Conservation (phyloP, 106 monocot genomes). For the Phalaenopsis aphrodite region DNA sequence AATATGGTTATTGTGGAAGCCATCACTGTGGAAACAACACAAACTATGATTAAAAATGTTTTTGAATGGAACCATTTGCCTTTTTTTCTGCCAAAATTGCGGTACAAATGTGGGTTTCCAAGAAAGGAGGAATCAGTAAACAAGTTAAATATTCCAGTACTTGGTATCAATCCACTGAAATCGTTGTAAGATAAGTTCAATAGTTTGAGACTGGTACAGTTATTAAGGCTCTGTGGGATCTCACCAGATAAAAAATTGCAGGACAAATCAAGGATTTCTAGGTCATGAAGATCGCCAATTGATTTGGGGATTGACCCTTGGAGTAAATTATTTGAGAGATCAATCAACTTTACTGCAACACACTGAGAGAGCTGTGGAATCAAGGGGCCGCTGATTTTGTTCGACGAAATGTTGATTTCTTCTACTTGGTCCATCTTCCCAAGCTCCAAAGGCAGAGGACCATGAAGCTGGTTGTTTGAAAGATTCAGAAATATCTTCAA, state of each 20-base stretch:
- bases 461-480: constrained; percentile 42
- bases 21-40: constrained; percentile 13
- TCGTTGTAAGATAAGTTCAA: constrained; percentile 59
- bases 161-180: constrained; percentile 32
- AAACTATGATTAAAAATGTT: constrained; percentile 27
- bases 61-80: constrained; percentile 14
- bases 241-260: constrained; percentile 39
- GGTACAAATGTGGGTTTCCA: constrained; percentile 30
- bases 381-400: constrained; percentile 33
- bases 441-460: constrained; percentile 27
- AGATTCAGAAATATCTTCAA: constrained; percentile 33
- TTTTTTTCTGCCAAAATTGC: no score
- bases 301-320: constrained; percentile 30
- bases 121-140: constrained; percentile 31
- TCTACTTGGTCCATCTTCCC: constrained; percentile 34
- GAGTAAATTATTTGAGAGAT: constrained; percentile 53
- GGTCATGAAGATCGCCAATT: constrained; percentile 28
- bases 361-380: constrained; percentile 25
- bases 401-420: constrained; percentile 47
- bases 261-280: constrained; percentile 44
- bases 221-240: constrained; percentile 35
- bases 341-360: constrained; percentile 19
- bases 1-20: constrained; percentile 26
- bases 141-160: constrained; percentile 22
- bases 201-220: constrained; percentile 23